Percentiles rank a stretch among this genome's conserved stretches.
phyloP scores from a whole-genome alignment of 129 eudicot species.

The Flaveria robusta region DNA sequence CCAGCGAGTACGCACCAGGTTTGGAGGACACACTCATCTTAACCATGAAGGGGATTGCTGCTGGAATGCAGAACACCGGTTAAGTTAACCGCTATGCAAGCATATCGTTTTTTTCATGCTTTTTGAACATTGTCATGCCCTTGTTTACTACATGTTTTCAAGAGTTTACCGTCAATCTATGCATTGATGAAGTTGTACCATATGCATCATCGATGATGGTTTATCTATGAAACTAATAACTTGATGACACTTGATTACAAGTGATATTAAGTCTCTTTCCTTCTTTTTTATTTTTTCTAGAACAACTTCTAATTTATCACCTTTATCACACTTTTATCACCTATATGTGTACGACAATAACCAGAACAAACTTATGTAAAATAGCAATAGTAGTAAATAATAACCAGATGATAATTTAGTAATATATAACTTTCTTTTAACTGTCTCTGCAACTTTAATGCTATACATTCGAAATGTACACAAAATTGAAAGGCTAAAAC shows the following conservation, averaged over 20 bases:
- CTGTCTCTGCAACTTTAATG: too few species aligned
- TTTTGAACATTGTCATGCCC: conserved; percentile 27
- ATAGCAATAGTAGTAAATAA: too few species aligned
- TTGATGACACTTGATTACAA: conserved; percentile 32
- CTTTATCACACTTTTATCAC: neutral
- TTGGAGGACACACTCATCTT: conserved; percentile 94
- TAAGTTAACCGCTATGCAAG: conserved; percentile 26
- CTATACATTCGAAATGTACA: too few species aligned
- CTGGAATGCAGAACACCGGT: conserved; percentile 99
- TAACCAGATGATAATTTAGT: too few species aligned
- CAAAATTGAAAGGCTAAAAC: too few species aligned
- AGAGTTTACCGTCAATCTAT: conserved; percentile 32
- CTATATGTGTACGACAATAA: neutral
- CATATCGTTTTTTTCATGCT: conserved; percentile 11
- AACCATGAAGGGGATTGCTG: conserved; percentile 99
- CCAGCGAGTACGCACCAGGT: conserved; percentile 97
- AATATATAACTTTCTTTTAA: too few species aligned
- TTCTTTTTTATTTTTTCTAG: neutral
- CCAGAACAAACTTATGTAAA: too few species aligned
- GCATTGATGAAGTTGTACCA: conserved; percentile 32
- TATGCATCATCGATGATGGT: conserved; percentile 31
- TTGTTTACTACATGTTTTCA: conserved; percentile 18
- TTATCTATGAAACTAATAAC: conserved; percentile 21
- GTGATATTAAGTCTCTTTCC: conserved; percentile 9
- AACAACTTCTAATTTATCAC: too few species aligned